These are phyloP conservation scores for Sisymbrium altissimum DNA, from an alignment of 345 rosid species.

Conservation along the genomic window DNA sequence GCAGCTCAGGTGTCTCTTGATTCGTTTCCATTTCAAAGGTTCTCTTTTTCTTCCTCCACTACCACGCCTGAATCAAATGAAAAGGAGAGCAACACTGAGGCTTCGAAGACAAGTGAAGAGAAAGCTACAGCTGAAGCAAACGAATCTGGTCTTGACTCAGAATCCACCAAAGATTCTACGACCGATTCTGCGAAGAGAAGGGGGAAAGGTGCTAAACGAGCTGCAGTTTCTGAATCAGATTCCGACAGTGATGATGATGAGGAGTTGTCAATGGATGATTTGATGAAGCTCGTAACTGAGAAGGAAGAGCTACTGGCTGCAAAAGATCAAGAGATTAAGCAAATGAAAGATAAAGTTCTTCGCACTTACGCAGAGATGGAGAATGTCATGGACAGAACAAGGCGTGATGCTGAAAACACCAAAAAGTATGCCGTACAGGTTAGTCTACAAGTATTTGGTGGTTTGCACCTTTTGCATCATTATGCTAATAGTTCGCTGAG, in stretches of 20 bases:
- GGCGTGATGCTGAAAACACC: conserved; percentile 87
- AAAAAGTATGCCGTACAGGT: conserved; percentile 92
- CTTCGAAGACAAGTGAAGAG: conserved; percentile 35
- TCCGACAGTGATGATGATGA: conserved; percentile 49
- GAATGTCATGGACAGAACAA: conserved; percentile 86
- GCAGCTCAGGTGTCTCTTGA: conserved; percentile 36
- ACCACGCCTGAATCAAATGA: conserved; percentile 54
- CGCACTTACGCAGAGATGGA: conserved; percentile 86
- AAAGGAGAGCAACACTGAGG: conserved; percentile 35
- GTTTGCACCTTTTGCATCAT: not conserved
- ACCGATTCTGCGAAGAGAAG: conserved; percentile 38
- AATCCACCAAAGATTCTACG: conserved; percentile 29
- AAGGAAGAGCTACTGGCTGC: conserved; percentile 66
- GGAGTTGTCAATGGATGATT: conserved; percentile 59
- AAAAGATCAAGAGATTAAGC: conserved; percentile 58
- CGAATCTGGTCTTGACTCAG: conserved; percentile 54
- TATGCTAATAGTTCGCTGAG: not conserved
- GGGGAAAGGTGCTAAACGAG: conserved; percentile 44
- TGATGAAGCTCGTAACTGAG: conserved; percentile 66
- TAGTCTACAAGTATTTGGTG: not conserved
- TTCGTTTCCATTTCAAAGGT: conserved; percentile 41
- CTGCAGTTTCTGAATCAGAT: conserved; percentile 66
- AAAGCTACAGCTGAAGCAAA: conserved; percentile 43
- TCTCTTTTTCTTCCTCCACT: conserved; percentile 57
- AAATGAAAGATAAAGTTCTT: conserved; percentile 78